Conservation (phyloP, 495 filamentous ascomycete genomes). For the Glarea lozoyensis region DNA sequence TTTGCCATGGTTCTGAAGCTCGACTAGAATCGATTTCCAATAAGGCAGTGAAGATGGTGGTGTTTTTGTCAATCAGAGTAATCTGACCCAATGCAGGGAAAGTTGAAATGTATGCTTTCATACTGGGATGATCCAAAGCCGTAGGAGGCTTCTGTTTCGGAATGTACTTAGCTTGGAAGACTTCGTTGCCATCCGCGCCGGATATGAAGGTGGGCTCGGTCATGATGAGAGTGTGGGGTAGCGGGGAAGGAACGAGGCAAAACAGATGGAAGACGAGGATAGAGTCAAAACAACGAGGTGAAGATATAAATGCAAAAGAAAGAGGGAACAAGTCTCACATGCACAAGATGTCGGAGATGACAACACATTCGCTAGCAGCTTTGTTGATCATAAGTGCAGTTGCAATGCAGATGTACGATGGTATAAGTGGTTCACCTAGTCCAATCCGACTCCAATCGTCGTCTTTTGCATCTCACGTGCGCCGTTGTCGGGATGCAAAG, state of each 20-base stretch:
- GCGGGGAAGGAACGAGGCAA: background rate
- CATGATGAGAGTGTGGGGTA: constrained; percentile 10
- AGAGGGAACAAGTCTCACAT: constrained; percentile 1
- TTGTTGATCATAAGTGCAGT: no score
- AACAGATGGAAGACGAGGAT: no score
- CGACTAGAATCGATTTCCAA: constrained; percentile 54
- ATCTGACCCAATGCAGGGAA: constrained; percentile 65
- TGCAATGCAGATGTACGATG: no score
- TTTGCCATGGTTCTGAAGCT: constrained; percentile 55
- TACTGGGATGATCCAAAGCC: constrained; percentile 19
- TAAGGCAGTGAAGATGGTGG: constrained; percentile 59
- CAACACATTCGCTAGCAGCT: constrained; percentile 2
- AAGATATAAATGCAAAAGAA: no score
- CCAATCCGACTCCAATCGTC: no score
- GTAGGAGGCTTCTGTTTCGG: constrained; percentile 19
- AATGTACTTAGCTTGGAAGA: constrained; percentile 19
- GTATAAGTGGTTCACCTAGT: no score
- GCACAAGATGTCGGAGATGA: constrained; percentile 6
- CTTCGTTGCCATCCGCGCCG: constrained; percentile 15
- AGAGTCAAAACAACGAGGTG: no score
- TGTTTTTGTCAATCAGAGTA: constrained; percentile 41
- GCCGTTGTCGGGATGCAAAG: no score
- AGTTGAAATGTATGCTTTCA: constrained; percentile 28
- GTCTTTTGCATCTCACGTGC: no score
- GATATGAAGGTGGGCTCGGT: constrained; percentile 9